phyloP scores from a whole-genome alignment of 148 eudicot species.

The Polygonum maritimum region DNA sequence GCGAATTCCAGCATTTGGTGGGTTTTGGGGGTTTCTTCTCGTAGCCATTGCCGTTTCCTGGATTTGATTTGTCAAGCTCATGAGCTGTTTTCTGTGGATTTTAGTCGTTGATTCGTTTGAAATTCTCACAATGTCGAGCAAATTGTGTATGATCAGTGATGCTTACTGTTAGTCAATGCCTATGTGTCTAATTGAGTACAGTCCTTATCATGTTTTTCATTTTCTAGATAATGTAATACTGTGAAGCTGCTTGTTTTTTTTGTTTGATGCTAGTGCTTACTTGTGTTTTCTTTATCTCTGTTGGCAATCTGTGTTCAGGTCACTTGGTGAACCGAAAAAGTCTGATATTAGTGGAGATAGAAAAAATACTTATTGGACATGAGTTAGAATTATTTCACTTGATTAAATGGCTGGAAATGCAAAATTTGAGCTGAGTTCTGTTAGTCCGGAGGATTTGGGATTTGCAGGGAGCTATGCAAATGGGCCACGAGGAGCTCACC shows the following conservation, averaged over 20 bases:
- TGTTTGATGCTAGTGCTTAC: background rate
- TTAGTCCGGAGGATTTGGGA: conserved; percentile 59
- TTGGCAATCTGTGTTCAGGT: conserved; percentile 15
- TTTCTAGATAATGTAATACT: background rate
- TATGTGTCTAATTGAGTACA: background rate
- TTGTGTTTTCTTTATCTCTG: background rate
- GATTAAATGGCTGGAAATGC: conserved; percentile 60
- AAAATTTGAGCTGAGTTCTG: conserved; percentile 48
- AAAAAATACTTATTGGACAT: conserved; percentile 24
- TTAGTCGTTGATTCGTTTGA: background rate
- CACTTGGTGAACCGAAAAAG: conserved; percentile 16
- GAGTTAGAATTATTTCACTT: conserved; percentile 20
- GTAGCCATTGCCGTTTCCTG: background rate
- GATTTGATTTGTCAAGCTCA: background rate
- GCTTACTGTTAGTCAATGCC: background rate
- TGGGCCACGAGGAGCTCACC: conserved; percentile 45
- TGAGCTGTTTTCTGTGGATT: background rate
- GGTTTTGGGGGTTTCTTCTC: conserved; percentile 4
- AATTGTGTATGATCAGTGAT: background rate
- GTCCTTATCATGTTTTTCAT: background rate
- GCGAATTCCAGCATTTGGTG: conserved; percentile 1
- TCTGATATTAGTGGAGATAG: conserved; percentile 11
- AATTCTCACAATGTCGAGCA: background rate
- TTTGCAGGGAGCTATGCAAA: conserved; percentile 40
- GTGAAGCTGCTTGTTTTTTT: conserved; percentile 7